These are phyloP conservation scores for Athelia sp. DNA, from an alignment of 1,284 basidiomycete species.

Conservation along the genomic window DNA sequence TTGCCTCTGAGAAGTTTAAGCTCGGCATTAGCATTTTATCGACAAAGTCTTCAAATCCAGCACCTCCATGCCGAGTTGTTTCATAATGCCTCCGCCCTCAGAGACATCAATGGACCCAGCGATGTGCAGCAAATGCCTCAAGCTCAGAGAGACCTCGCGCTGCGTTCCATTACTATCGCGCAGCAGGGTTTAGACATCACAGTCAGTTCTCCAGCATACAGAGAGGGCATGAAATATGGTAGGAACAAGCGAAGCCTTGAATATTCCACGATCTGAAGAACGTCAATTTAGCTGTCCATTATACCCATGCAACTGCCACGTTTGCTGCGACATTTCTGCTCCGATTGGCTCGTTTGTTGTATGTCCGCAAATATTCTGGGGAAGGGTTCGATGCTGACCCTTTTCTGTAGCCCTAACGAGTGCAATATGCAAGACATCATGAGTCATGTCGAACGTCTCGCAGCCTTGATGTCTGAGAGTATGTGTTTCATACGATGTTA, in stretches of 20 bases:
- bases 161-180: conserved; percentile 69
- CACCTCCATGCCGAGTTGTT: conserved; percentile 76
- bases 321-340: conserved; percentile 88
- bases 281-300: conserved; percentile 68
- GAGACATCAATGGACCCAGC: conserved; percentile 72
- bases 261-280: conserved; percentile 5
- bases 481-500: conserved; percentile 16
- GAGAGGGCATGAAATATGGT: conserved; percentile 89
- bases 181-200: conserved; percentile 68
- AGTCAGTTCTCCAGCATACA: conserved; percentile 73
- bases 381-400: conserved; percentile 3
- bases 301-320: conserved; percentile 88
- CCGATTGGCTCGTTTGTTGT: conserved; percentile 83
- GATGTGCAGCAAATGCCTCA: conserved; percentile 71
- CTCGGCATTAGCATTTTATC: conserved; percentile 59
- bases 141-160: conserved; percentile 65
- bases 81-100: conserved; percentile 73
- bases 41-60: conserved; percentile 78
- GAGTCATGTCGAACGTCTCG: conserved; percentile 74
- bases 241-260: conserved; percentile 16
- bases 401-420: conserved; percentile 63
- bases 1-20: conserved; percentile 7
- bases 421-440: conserved; percentile 76
- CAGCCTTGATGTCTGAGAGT: conserved; percentile 74
- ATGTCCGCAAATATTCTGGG: conserved; percentile 26